These are phyloP conservation scores for Neurospora sp. DNA, from an alignment of 495 filamentous ascomycete genomes.

Conservation along the genomic window DNA sequence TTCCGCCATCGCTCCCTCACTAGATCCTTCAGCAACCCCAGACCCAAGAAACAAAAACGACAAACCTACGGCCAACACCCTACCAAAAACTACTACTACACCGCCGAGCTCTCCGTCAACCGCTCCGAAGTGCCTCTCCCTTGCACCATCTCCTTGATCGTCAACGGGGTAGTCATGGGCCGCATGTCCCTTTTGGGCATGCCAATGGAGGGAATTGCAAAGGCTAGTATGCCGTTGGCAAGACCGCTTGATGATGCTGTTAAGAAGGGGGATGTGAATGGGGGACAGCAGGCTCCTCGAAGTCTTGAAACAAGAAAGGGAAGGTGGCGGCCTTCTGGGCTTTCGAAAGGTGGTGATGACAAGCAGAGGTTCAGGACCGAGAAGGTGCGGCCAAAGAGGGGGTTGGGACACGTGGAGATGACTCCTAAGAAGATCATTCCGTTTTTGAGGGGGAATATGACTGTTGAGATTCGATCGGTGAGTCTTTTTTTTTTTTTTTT, in stretches of 20 bases:
- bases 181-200: slow-evolving; percentile 12
- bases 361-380: not conserved
- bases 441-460: slow-evolving; percentile 12
- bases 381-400: not conserved
- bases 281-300: not conserved
- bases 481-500: not conserved
- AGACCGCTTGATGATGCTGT: not conserved
- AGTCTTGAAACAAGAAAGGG: not conserved
- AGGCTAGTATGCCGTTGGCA: slow-evolving; percentile 6
- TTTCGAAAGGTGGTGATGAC: not conserved
- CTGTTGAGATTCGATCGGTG: slow-evolving; percentile 11
- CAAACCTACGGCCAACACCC: not conserved
- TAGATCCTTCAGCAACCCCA: too few relatives aligned
- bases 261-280: not conserved
- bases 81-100: slow-evolving; percentile 15
- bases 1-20: not conserved
- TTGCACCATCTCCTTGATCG: slow-evolving; percentile 19
- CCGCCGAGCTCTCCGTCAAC: slow-evolving; percentile 21
- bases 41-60: not conserved
- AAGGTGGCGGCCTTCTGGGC: not conserved
- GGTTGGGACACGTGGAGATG: not conserved
- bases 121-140: slow-evolving; percentile 21
- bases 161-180: slow-evolving; percentile 12
- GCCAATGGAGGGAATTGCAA: slow-evolving; percentile 9
- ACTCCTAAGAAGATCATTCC: not conserved